These are phyloP conservation scores for Dipteronia dyeriana DNA, from an alignment of 345 rosid species.

Conservation along the genomic window DNA sequence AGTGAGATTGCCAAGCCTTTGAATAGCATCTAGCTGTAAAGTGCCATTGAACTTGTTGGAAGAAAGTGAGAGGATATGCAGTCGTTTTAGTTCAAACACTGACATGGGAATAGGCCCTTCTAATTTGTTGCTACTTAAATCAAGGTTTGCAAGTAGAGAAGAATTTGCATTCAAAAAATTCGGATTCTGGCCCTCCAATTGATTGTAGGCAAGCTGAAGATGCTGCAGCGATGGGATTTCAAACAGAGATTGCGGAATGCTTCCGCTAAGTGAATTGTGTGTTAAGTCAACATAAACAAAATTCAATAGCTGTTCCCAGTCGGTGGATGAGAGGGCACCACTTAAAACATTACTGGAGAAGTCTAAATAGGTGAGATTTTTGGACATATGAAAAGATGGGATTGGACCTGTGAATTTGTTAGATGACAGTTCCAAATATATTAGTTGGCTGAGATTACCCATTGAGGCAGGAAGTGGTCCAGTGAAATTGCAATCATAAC, in stretches of 20 bases:
- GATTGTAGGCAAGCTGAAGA: conserved; percentile 21
- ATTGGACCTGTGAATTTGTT: conserved; percentile 35
- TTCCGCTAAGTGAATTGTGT: conserved; percentile 33
- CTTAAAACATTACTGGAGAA: conserved; percentile 15
- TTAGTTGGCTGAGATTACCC: conserved; percentile 21
- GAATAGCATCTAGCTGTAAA: conserved; percentile 22
- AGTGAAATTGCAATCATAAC: conserved; percentile 19
- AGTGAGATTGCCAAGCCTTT: conserved; percentile 29
- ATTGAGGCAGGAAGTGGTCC: conserved; percentile 37
- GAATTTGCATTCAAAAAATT: background rate
- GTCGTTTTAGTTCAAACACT: conserved; percentile 24
- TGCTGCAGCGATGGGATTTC: conserved; percentile 14
- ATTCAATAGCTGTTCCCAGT: conserved; percentile 28
- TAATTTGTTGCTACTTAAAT: no score
- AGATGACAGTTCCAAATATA: conserved; percentile 32
- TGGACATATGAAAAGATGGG: conserved; percentile 30
- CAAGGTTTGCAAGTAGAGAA: background rate
- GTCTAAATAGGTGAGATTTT: conserved; percentile 27
- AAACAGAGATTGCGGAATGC: conserved; percentile 30
- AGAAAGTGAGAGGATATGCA: conserved; percentile 23
- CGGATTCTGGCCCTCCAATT: conserved; percentile 21
- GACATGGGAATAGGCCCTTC: no score
- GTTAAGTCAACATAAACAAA: conserved; percentile 35
- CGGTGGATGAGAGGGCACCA: no score
- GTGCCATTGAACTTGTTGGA: conserved; percentile 31